A percentile compares a stretch with the other conserved stretches of the same genome.
Evolutionary conservation across 2,329 filamentous ascomycete genomes (phyloP).

Genomic region (Aspergillus texensis): DNA sequence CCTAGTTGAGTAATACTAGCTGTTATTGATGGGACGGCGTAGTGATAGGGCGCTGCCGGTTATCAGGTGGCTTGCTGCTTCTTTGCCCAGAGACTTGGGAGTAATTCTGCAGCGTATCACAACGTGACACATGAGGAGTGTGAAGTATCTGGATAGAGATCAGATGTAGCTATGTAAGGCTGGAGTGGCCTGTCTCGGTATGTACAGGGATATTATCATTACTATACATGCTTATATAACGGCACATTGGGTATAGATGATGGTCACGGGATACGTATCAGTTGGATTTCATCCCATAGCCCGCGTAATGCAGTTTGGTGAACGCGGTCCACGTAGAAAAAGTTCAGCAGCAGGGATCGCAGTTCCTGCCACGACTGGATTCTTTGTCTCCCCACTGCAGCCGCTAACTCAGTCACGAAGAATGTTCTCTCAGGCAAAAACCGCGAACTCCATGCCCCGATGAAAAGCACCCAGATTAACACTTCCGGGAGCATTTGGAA

Average conservation of each 20-base stretch:
- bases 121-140: background rate
- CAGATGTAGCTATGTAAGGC: background rate
- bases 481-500: conserved; percentile 37
- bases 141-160: background rate
- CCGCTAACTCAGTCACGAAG: conserved; percentile 36
- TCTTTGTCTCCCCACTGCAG: conserved; percentile 30
- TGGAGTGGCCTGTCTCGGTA: background rate
- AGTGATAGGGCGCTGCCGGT: background rate
- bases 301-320: conserved; percentile 33
- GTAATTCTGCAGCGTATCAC: background rate
- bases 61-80: background rate
- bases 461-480: conserved; percentile 41
- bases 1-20: background rate
- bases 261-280: conserved; percentile 18
- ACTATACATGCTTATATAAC: conserved; percentile 1
- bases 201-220: conserved; percentile 9
- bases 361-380: conserved; percentile 38
- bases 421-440: conserved; percentile 31
- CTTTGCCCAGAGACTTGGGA: background rate
- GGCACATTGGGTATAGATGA: conserved; percentile 11
- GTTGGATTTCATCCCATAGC: conserved; percentile 37
- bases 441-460: conserved; percentile 35
- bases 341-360: conserved; percentile 33
- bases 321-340: conserved; percentile 41
- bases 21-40: background rate